phyloP scores from a whole-genome alignment of 192 early-diverging fungal genomes.

The Phlyctochytrium planicorne region DNA sequence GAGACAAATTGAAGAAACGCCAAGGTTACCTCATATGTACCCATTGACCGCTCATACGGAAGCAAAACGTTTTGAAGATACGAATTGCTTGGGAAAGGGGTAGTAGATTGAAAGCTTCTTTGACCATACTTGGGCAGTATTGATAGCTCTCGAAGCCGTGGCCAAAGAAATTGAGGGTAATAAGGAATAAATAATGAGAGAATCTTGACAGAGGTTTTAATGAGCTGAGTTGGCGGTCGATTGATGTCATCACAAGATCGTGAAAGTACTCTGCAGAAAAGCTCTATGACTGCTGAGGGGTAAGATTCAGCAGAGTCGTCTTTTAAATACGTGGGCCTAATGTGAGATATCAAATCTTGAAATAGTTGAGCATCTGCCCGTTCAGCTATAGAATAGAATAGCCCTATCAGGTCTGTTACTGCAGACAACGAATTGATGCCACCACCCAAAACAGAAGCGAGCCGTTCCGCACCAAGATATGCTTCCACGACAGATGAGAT shows the following conservation, averaged over 20 bases:
- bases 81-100: constrained; percentile 7
- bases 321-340: too few species aligned
- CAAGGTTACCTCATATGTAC: constrained; percentile 40
- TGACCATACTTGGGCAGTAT: constrained; percentile 34
- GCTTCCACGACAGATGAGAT: too few species aligned
- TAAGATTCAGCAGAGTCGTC: too few species aligned
- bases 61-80: constrained; percentile 47
- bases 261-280: constrained; percentile 39
- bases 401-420: too few species aligned
- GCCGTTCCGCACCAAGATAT: too few species aligned
- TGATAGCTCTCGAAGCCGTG: constrained; percentile 31
- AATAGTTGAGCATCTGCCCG: too few species aligned
- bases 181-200: constrained; percentile 26
- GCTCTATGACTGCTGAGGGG: background rate
- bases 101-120: background rate
- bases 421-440: too few species aligned
- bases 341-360: too few species aligned
- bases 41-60: constrained; percentile 37
- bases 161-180: constrained; percentile 36
- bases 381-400: too few species aligned
- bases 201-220: constrained; percentile 38
- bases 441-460: too few species aligned
- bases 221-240: constrained; percentile 35
- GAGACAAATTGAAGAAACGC: constrained; percentile 45
- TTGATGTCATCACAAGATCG: constrained; percentile 20